phyloP scores from a whole-genome alignment of 768 basidiomycete species.

The Tricholoma bakamatsutake region DNA sequence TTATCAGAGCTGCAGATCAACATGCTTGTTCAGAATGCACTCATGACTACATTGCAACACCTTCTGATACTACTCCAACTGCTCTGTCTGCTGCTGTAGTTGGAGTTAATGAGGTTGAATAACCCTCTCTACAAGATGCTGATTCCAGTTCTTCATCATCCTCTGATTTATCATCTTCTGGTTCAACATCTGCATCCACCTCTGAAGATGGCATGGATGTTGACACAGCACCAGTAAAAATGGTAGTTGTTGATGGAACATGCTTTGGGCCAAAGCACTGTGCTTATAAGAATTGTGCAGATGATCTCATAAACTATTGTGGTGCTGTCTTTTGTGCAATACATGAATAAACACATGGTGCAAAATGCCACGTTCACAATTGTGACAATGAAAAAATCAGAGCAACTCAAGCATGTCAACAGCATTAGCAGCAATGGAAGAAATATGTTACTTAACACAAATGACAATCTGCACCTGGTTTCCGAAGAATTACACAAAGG shows the following conservation, averaged over 20 bases:
- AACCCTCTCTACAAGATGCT: background rate
- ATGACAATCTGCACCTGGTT: background rate
- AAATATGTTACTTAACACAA: background rate
- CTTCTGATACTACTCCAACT: too few species aligned
- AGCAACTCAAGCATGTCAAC: background rate
- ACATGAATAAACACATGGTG: background rate
- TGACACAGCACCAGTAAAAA: background rate
- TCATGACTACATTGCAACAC: too few species aligned
- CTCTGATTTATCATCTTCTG: too few species aligned
- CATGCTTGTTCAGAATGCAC: too few species aligned
- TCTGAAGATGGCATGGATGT: background rate
- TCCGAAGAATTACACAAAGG: too few species aligned
- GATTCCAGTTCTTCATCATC: background rate
- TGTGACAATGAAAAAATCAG: background rate
- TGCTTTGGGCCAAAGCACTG: too few species aligned
- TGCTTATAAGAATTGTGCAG: too few species aligned
- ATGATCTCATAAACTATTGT: background rate
- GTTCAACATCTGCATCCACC: background rate
- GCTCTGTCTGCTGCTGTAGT: too few species aligned
- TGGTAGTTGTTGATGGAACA: too few species aligned
- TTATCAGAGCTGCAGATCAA: too few species aligned
- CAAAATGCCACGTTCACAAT: background rate
- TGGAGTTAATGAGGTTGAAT: background rate
- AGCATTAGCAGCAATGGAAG: background rate
- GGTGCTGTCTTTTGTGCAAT: background rate